Evolutionary conservation across 129 eudicot genomes (phyloP), one percentile per base, ranked within the genome.

Genomic region (Lonicera japonica): DNA sequence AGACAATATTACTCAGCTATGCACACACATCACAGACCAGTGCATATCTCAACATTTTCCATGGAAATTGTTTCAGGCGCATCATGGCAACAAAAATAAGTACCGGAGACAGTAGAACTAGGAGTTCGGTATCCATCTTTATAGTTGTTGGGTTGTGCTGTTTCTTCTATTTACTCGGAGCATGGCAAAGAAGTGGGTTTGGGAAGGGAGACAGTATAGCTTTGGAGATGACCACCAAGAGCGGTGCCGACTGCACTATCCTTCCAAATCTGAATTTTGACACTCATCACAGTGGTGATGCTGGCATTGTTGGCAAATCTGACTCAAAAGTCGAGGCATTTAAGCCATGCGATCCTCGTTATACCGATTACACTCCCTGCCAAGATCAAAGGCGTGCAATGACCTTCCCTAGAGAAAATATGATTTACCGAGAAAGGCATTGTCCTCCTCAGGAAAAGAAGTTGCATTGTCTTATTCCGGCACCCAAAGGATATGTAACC

Each of bases 191-290:
- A 52, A 87, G 97, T 76, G 97, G 97, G 36, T 91, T 87, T 25
- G 97, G 97, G 23, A 91, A 91, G 73, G 97, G 97, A 21, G 97
- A 91, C 70, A 83, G 87, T 46, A 91, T 91, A 68, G 97, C 97
- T 25, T 61, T 91, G 64, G 86, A 79, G 66, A 77, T 91, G 74
- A 76, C 95, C 62, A 29, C 36, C 36, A 87, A 87, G 68, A 82
- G 75, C 8, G 84, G 86, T 36, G 80, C 77, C 19, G 82, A 74
- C 29, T 91, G 97, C 77, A 79, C 73, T 66, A 70, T 87, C 61
- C 82, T 84, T 45, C 87, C 95, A 36, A 80, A 84, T 82, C 83
- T 91, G 61, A 91, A 84, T 77, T 91, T 84, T 58, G 97, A 91
- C 61, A 86, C 97, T 3, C 97, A 87, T 69, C 95, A 91, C 70